phyloP scores from a whole-genome alignment of 352 stramenopile genomes.

The Blastocystis hominis region DNA sequence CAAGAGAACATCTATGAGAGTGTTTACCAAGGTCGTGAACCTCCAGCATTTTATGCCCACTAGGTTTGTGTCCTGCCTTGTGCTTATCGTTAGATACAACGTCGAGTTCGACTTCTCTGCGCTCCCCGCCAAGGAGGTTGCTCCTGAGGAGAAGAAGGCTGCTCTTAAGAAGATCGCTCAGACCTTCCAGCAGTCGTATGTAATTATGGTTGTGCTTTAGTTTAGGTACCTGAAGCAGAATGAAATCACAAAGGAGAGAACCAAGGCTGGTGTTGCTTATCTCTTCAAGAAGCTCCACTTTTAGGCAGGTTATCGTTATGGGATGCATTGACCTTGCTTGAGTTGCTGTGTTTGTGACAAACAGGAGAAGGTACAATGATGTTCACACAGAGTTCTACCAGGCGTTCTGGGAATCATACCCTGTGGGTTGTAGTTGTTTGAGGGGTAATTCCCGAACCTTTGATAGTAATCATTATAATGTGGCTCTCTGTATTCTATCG shows the following conservation, averaged over 20 bases:
- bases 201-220: not conserved
- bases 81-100: slow-evolving; percentile 24
- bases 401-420: not conserved
- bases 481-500: too few species aligned
- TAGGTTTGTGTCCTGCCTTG: not conserved
- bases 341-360: slow-evolving; percentile 20
- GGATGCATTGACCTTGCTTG: slow-evolving; percentile 24
- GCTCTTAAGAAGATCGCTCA: slow-evolving; percentile 44
- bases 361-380: not conserved
- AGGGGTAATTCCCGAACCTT: not conserved
- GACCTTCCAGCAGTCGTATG: slow-evolving; percentile 45
- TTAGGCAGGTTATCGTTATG: slow-evolving; percentile 33
- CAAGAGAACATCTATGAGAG: slow-evolving; percentile 51
- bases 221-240: slow-evolving; percentile 57
- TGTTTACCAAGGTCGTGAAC: slow-evolving; percentile 59
- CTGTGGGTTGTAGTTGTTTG: not conserved
- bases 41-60: slow-evolving; percentile 60
- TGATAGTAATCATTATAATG: too few species aligned
- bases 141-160: slow-evolving; percentile 37
- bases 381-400: not conserved
- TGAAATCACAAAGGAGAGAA: slow-evolving; percentile 57
- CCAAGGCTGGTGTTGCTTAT: slow-evolving; percentile 57
- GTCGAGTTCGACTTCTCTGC: slow-evolving; percentile 42
- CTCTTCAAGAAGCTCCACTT: slow-evolving; percentile 59
- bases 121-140: slow-evolving; percentile 5